Conservation (phyloP, 805 yeast genomes). For the Priceomyces carsonii region DNA sequence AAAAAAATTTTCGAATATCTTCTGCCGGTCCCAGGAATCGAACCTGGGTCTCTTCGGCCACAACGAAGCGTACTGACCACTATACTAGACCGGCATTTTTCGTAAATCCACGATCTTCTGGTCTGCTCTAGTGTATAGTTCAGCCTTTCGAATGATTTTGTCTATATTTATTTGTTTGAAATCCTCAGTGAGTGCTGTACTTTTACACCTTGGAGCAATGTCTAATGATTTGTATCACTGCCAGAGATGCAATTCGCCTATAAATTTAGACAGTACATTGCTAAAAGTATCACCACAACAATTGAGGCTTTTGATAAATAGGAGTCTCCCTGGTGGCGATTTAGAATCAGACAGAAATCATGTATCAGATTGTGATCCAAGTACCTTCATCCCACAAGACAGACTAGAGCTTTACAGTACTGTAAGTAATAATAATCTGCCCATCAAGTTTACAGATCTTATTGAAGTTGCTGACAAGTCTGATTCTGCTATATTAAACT, state of each 20-base stretch:
- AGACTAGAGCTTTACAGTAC: slow-evolving; percentile 37
- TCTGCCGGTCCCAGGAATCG: slow-evolving; percentile 57
- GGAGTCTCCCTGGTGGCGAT: slow-evolving; percentile 8
- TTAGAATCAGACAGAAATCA: neutral
- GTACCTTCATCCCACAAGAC: slow-evolving; percentile 38
- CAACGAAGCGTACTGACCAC: slow-evolving; percentile 52
- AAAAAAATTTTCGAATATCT: no score
- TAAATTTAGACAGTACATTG: slow-evolving; percentile 57
- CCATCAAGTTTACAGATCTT: slow-evolving; percentile 26
- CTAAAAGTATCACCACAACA: slow-evolving; percentile 55
- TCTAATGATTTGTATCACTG: slow-evolving; percentile 35
- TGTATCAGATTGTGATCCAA: slow-evolving; percentile 22
- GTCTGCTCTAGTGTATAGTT: no score
- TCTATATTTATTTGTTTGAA: no score
- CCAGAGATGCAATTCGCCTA: slow-evolving; percentile 62
- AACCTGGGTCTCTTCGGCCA: slow-evolving; percentile 53
- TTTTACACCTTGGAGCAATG: no score
- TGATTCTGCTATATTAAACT: slow-evolving; percentile 18
- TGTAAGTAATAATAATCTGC: slow-evolving; percentile 23
- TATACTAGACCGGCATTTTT: slow-evolving; percentile 46
- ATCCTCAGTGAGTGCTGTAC: no score
- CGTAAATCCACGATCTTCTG: neutral
- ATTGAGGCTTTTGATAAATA: slow-evolving; percentile 49
- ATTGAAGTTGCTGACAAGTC: slow-evolving; percentile 26
- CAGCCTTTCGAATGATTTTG: neutral